These are phyloP conservation scores for Neophaeococcomyces aloes DNA, from an alignment of 2,329 filamentous ascomycete genomes.

Conservation along the genomic window DNA sequence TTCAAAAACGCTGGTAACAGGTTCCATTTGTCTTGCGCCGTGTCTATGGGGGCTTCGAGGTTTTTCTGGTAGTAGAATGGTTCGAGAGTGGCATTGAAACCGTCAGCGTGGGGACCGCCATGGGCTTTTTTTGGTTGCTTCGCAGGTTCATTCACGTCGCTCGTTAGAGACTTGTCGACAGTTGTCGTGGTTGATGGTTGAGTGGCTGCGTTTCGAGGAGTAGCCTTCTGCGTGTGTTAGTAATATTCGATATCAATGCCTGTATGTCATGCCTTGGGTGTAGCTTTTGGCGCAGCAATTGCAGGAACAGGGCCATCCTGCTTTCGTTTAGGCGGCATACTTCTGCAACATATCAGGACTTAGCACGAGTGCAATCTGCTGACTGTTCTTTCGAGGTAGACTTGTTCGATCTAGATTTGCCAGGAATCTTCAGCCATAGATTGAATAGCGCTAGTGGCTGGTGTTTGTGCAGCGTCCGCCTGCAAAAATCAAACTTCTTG, in stretches of 20 bases:
- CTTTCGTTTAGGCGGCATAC: conserved; percentile 21
- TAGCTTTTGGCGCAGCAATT: conserved; percentile 7
- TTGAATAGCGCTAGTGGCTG: no score
- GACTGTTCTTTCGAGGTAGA: background rate
- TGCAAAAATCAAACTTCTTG: no score
- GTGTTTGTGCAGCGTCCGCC: no score
- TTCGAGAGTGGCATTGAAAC: conserved; percentile 54
- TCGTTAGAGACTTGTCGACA: background rate
- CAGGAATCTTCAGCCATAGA: background rate
- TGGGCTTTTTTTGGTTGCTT: conserved; percentile 12
- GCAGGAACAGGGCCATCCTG: conserved; percentile 14
- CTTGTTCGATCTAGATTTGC: background rate
- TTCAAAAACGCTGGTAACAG: conserved; percentile 94
- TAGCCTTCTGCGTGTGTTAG: conserved; percentile 3
- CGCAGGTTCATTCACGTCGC: conserved; percentile 6
- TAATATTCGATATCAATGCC: background rate
- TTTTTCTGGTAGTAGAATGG: conserved; percentile 61
- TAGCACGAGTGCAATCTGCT: background rate
- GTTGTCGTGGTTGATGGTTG: background rate
- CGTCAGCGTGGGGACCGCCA: conserved; percentile 23
- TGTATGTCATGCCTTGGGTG: conserved; percentile 14
- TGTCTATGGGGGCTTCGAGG: conserved; percentile 59
- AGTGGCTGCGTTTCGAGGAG: conserved; percentile 1
- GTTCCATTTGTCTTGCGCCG: conserved; percentile 84
- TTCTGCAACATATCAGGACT: background rate